Percentiles rank a stretch among this genome's conserved stretches.
These are phyloP conservation scores for Typha latifolia DNA, from an alignment of 176 grass and related monocot species.

Conservation along the genomic window DNA sequence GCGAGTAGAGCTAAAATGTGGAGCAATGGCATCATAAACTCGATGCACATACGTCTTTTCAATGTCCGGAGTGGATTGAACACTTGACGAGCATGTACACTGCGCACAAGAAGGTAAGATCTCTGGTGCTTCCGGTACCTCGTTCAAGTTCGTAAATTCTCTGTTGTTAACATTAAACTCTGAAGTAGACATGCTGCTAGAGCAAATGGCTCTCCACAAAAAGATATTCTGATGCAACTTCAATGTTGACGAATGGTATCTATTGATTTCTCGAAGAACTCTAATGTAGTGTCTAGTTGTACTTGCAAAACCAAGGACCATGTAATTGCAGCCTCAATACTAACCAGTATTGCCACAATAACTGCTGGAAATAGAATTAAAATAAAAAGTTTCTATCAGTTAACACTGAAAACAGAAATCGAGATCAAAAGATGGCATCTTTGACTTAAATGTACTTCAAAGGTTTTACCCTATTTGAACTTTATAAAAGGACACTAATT, in stretches of 20 bases:
- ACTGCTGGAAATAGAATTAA: constrained; percentile 9
- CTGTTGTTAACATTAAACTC: not conserved
- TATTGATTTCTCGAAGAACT: not conserved
- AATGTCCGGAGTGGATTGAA: constrained; percentile 71
- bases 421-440: not conserved
- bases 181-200: not conserved
- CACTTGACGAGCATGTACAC: constrained; percentile 19
- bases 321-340: constrained; percentile 11
- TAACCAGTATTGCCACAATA: constrained; percentile 23
- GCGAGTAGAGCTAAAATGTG: constrained; percentile 80
- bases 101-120: constrained; percentile 3
- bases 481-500: no score
- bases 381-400: not conserved
- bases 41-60: constrained; percentile 81
- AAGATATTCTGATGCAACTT: not conserved
- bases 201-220: not conserved
- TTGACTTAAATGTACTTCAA: no score
- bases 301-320: constrained; percentile 29
- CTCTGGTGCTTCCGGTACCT: not conserved
- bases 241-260: not conserved
- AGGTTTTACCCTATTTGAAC: no score
- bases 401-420: not conserved
- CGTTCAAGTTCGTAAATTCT: constrained; percentile 11
- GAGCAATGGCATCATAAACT: constrained; percentile 92
- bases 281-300: constrained; percentile 5